Evolutionary conservation across 2,329 filamentous ascomycete species (phyloP), one percentile per base, ranked within the genome.

Genomic region (Aureobasidium sp.): DNA sequence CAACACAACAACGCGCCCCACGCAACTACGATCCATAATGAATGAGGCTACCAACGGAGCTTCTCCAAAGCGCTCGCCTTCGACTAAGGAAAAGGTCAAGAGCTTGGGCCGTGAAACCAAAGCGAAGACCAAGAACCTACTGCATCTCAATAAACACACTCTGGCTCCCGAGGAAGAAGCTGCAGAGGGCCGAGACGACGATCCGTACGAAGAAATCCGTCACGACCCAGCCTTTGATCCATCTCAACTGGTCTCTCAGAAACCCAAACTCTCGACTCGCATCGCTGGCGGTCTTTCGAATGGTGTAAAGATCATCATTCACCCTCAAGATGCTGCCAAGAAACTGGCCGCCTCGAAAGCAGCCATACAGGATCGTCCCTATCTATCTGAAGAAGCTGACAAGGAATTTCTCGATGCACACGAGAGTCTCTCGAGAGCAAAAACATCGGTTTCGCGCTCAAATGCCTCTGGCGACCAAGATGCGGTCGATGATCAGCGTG

Each of bases 161-260:
- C 35, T 61, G n/a, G 40, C 37, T 29, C 48, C 19, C 19, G 64
- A 65, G 45, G 50, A 58, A 17, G 35, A 44, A 33, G 40, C 54
- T 7, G 24, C 33, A n/a, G 42, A 52, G n/a, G 58, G 44, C 19
- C 54, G 31, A 17, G 63, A 57, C n/a, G 33, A 64, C 17, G 60
- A 65, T 44, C 47, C 61, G 5, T 37, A 57, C 14, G 22, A 57
- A 11, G 42, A 60, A 24, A 47, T 70, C 15, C 56, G 62, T 17
- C 42, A 62, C n/a, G 65, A 75, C 60, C 68, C 73, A 11, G 74
- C 72, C 9, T 75, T 75, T 65, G 72, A 73, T 60, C 70, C 72
- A 15, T 62, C 65, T 3, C 60, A 65, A 37, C 54, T 72, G 8
- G 63, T 68, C n/a, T 56, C 66, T 11, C 53, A 65, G 15, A 64